These are phyloP conservation scores for Hevea brasiliensis DNA, from an alignment of 345 rosid species.

Conservation along the genomic window DNA sequence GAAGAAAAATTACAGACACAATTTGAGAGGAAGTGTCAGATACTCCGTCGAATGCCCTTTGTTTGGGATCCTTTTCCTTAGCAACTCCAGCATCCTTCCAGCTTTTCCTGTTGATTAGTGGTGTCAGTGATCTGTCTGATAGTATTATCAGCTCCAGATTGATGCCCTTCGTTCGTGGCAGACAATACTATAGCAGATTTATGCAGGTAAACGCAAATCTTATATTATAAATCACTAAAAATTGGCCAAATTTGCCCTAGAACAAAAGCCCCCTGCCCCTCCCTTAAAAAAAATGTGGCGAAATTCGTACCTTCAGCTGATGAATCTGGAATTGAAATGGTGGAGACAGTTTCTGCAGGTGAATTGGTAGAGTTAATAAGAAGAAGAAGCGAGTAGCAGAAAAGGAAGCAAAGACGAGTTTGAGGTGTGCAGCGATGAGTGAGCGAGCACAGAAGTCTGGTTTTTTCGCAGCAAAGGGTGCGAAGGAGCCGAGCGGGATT, in stretches of 20 bases:
- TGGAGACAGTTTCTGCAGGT: not conserved
- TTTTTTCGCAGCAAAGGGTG: too few species aligned
- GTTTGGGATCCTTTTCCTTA: not conserved
- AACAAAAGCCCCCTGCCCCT: not conserved
- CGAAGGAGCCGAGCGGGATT: too few species aligned
- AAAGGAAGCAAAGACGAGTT: too few species aligned
- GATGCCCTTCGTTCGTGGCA: constrained; percentile 48
- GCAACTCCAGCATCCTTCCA: constrained; percentile 8
- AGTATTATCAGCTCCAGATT: constrained; percentile 40
- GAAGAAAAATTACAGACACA: not conserved
- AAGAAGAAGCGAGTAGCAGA: not conserved
- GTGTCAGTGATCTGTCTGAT: constrained; percentile 56
- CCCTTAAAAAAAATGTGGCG: not conserved
- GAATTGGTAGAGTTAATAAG: constrained; percentile 13
- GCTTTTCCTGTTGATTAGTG: constrained; percentile 17
- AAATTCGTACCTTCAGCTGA: not conserved
- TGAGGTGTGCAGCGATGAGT: too few species aligned
- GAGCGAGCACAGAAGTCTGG: too few species aligned
- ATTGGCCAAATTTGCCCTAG: not conserved
- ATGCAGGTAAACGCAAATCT: constrained; percentile 45
- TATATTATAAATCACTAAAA: constrained; percentile 1
- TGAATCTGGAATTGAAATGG: not conserved
- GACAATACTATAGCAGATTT: constrained; percentile 71
- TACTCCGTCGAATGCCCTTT: not conserved
- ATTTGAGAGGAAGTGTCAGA: constrained; percentile 10